Evolutionary conservation across 495 filamentous ascomycete species (phyloP).

Genomic region (Xylaria bambusicola): DNA sequence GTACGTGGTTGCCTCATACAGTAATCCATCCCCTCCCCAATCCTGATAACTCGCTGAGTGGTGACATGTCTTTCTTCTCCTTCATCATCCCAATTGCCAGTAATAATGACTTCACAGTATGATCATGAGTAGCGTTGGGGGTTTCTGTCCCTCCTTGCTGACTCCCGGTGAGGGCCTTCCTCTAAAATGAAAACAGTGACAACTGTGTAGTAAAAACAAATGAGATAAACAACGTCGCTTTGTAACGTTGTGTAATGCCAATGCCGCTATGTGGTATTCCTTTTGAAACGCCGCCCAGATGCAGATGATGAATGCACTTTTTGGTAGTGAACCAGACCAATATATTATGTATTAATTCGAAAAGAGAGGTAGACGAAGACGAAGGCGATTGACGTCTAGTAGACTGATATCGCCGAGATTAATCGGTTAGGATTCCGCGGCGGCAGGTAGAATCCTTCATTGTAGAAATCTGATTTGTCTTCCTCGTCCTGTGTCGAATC

Average conservation of each 20-base stretch:
- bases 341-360: constrained; percentile 12
- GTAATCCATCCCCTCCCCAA: constrained; percentile 24
- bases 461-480: constrained; percentile 55
- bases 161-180: constrained; percentile 5
- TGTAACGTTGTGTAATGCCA: constrained; percentile 31
- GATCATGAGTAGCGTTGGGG: constrained; percentile 7
- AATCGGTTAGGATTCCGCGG: constrained; percentile 46
- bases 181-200: constrained; percentile 14
- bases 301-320: constrained; percentile 38
- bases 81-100: constrained; percentile 4
- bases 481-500: constrained; percentile 36
- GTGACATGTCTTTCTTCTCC: constrained; percentile 27
- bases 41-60: constrained; percentile 30
- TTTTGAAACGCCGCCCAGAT: constrained; percentile 46
- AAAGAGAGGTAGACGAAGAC: constrained; percentile 27
- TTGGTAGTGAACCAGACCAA: constrained; percentile 26
- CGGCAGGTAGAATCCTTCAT: constrained; percentile 63
- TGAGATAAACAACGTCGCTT: constrained; percentile 34
- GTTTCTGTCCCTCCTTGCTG: constrained; percentile 10
- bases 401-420: constrained; percentile 52
- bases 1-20: constrained; percentile 31
- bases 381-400: too few species aligned
- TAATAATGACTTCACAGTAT: constrained; percentile 7
- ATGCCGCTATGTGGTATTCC: constrained; percentile 44
- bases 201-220: constrained; percentile 21